A percentile compares a stretch with the other conserved stretches of the same genome.
Conservation (phyloP, 345 rosid genomes). For the Moricandia moricandioides region DNA sequence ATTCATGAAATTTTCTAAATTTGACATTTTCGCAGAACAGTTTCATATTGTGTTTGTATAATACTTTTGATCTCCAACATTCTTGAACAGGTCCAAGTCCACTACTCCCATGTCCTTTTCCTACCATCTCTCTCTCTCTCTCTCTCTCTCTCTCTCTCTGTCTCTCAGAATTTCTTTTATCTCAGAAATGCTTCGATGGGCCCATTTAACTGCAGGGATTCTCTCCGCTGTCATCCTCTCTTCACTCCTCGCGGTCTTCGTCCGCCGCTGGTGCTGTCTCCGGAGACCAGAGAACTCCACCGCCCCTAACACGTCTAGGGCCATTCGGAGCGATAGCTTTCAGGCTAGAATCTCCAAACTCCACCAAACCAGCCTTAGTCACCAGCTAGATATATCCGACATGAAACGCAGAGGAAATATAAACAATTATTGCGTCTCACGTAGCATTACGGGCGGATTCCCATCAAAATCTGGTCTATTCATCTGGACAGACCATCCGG, state of each 20-base stretch:
- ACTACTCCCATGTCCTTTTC: conserved; percentile 25
- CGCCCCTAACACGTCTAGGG: conserved; percentile 21
- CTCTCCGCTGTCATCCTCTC: conserved; percentile 32
- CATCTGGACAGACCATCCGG: conserved; percentile 76
- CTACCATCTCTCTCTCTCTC: conserved; percentile 14
- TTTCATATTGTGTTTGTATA: background rate
- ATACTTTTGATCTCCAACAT: conserved; percentile 16
- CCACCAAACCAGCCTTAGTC: conserved; percentile 48
- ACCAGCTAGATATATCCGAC: conserved; percentile 43
- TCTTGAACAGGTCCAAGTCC: conserved; percentile 55
- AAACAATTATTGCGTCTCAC: conserved; percentile 43
- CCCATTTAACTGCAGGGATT: conserved; percentile 34
- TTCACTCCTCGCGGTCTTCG: conserved; percentile 33
- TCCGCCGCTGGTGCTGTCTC: conserved; percentile 48
- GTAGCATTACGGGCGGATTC: conserved; percentile 35
- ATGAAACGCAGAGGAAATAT: conserved; percentile 46
- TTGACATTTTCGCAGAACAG: background rate
- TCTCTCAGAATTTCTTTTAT: background rate
- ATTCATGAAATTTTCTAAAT: too few species aligned
- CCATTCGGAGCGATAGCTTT: conserved; percentile 32
- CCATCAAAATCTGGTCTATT: conserved; percentile 42
- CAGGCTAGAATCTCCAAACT: conserved; percentile 58
- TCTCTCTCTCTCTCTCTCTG: background rate
- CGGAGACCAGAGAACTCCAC: conserved; percentile 17
- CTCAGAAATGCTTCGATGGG: conserved; percentile 44